Percentiles rank a stretch among this genome's conserved stretches.
These are phyloP conservation scores for Ogataea kodamae DNA, from an alignment of 805 yeast species.

Conservation along the genomic window DNA sequence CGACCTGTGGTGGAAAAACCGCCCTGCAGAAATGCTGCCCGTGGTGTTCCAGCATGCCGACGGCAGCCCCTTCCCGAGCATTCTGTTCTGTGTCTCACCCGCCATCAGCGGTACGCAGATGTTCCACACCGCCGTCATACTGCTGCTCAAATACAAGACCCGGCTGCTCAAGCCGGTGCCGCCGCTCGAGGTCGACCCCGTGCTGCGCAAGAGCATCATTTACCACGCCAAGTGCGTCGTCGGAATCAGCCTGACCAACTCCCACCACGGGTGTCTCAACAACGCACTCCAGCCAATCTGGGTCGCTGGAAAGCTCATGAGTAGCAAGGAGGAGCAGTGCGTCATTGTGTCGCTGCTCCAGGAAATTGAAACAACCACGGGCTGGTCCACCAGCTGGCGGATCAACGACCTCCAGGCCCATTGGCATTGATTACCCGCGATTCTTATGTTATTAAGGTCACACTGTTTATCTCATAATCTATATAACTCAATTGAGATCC, in stretches of 20 bases:
- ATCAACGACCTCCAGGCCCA: slow-evolving; percentile 22
- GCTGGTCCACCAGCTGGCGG: slow-evolving; percentile 24
- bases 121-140: slow-evolving; percentile 39
- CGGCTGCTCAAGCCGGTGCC: slow-evolving; percentile 20
- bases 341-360: slow-evolving; percentile 21
- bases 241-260: slow-evolving; percentile 34
- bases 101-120: slow-evolving; percentile 40
- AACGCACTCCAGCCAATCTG: slow-evolving; percentile 28
- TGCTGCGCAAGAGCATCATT: slow-evolving; percentile 17
- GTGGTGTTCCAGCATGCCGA: slow-evolving; percentile 24
- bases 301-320: slow-evolving; percentile 27
- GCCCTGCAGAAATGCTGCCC: slow-evolving; percentile 35
- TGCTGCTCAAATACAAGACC: slow-evolving; percentile 39
- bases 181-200: slow-evolving; percentile 10
- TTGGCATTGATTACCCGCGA: no score
- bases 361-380: slow-evolving; percentile 24
- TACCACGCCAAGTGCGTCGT: slow-evolving; percentile 39
- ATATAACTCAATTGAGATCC: slow-evolving; percentile 25
- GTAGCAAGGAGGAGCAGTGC: slow-evolving; percentile 25
- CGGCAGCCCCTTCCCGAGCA: slow-evolving; percentile 35
- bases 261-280: slow-evolving; percentile 26
- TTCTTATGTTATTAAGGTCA: no score
- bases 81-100: slow-evolving; percentile 38
- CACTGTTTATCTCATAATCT: no score
- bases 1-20: slow-evolving; percentile 33